A percentile compares a stretch with the other conserved stretches of the same genome.
phyloP scores from a whole-genome alignment of 192 early-diverging fungal genomes.

The Coemansia sp. region DNA sequence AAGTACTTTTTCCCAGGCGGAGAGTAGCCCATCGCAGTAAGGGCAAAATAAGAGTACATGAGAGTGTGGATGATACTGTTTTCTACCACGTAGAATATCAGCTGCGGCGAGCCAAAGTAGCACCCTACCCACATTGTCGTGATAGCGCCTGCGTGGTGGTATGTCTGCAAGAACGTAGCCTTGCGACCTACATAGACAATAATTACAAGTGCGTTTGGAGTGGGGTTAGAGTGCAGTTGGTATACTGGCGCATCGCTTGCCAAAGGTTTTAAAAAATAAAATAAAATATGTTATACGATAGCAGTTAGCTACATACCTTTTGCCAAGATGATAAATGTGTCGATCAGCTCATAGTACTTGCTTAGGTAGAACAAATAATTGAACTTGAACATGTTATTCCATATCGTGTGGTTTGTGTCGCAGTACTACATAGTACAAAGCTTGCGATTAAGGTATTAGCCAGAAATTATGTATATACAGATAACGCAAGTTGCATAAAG shows the following conservation, averaged over 20 bases:
- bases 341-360: slow-evolving; percentile 88
- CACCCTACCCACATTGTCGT: slow-evolving; percentile 89
- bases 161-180: slow-evolving; percentile 82
- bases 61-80: slow-evolving; percentile 89
- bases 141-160: slow-evolving; percentile 89
- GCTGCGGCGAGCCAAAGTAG: slow-evolving; percentile 73
- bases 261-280: background rate
- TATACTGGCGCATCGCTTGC: background rate
- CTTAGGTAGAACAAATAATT: slow-evolving; percentile 87
- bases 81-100: slow-evolving; percentile 76
- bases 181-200: slow-evolving; percentile 53
- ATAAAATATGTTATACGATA: background rate
- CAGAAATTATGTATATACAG: background rate
- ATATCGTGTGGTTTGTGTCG: slow-evolving; percentile 67
- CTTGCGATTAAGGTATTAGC: background rate
- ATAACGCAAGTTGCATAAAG: background rate
- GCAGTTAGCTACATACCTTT: slow-evolving; percentile 53
- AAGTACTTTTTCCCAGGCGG: slow-evolving; percentile 82
- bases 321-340: slow-evolving; percentile 82
- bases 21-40: slow-evolving; percentile 71
- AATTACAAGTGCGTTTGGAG: background rate
- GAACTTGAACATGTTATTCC: slow-evolving; percentile 79
- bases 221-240: background rate
- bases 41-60: slow-evolving; percentile 85
- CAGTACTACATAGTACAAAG: slow-evolving; percentile 53